Conservation (phyloP, 257 asterid species). For the Coffea canephora region DNA sequence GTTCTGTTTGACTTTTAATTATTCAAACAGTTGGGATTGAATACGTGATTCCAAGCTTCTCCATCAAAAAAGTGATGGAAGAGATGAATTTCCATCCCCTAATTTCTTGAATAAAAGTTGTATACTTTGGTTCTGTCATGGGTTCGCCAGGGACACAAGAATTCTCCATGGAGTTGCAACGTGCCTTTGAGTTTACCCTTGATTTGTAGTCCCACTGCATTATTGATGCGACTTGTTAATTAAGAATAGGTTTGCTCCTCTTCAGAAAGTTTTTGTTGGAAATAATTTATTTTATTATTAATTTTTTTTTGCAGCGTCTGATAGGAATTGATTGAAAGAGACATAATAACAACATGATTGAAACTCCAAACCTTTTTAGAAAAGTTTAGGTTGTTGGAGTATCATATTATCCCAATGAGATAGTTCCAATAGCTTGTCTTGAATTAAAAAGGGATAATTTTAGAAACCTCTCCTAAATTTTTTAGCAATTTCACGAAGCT, state of each 20-base stretch:
- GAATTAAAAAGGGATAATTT: too few species aligned
- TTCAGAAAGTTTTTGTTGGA: too few species aligned
- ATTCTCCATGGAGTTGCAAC: not conserved
- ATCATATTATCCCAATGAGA: not conserved
- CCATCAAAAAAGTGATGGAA: not conserved
- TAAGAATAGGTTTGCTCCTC: not conserved
- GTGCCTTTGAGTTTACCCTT: not conserved
- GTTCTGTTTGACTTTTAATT: not conserved
- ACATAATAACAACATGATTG: not conserved
- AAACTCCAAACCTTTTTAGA: too few species aligned
- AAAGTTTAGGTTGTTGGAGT: not conserved
- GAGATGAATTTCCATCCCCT: not conserved
- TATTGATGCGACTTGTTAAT: not conserved
- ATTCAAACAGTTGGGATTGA: not conserved
- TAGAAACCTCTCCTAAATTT: too few species aligned
- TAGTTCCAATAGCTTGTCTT: not conserved
- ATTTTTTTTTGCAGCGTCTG: not conserved
- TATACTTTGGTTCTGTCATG: not conserved
- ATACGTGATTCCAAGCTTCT: constrained; percentile 7
- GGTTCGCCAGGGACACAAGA: not conserved
- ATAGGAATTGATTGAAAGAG: not conserved
- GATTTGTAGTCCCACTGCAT: not conserved
- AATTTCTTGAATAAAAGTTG: not conserved
- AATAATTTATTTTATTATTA: too few species aligned
- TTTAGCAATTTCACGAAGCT: too few species aligned